Base-by-base conservation (phyloP, 2,329 filamentous ascomycete genomes). In the Exophiala bonariae region DNA sequence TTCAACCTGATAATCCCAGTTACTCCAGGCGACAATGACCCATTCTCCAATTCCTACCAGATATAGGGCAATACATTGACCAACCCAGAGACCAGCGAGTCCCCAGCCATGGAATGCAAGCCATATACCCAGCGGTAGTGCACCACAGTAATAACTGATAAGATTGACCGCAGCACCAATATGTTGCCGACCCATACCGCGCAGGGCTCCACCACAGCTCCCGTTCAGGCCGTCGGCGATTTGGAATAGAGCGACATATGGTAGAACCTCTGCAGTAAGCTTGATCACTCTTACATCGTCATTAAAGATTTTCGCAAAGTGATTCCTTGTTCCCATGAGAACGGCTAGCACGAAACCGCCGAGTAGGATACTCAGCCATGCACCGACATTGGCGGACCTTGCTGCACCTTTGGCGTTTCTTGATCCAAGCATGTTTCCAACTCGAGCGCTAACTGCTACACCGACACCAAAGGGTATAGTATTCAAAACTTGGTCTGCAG, bases 91-190 rank as follows among this genome's bases (percentile, higher is more conserved):
- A 0, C 89, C 89, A 14, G 77, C 75, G 2, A 95, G 70, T 0
- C 89, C 89, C 88, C 88, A 93, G 14, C 88, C 88, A 61, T 93
- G 81, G 59, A 93, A 93, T 2, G 89, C 89, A 22, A 95, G 79
- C 69, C 81, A 93, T 44, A 95, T 87, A 0, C 89, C 89, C n/a
- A 84, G 71, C 0, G 89, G 89, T 45, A 95, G 65, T 1, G 89
- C 89, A 48, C 86, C 87, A 55, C 83, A 82, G 64, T 95, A 95
- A 66, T 95, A 95, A 62, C 85, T 89, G 14, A 91, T 67, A 13
- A 91, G 74, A 63, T 95, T 95, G 43, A 95, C 88, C 1, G 82
- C 71, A 1, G 89, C 89, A 11, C 90, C 90, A 40, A 95, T 78
- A 75, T 91, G 89, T 66, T 95, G 89, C 44, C 87, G 73, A 2